Conservation (phyloP, 139 green algal genomes). For the Desmodesmus armatus region DNA sequence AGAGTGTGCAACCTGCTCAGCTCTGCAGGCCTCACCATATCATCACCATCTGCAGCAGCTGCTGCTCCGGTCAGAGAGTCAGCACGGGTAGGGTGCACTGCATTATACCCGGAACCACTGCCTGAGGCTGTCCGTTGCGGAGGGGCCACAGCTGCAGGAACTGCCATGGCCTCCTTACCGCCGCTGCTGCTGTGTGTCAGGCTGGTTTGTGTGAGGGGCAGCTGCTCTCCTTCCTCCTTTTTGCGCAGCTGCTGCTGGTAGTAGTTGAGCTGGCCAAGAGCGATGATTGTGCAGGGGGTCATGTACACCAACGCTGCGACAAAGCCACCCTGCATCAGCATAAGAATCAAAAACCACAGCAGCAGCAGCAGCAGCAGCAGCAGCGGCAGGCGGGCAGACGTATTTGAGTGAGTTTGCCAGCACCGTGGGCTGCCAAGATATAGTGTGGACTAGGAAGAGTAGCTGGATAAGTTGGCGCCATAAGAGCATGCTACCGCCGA, state of each 20-base stretch:
- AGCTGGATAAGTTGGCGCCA: too few relatives aligned
- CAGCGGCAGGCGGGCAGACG: too few relatives aligned
- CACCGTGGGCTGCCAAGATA: too few relatives aligned
- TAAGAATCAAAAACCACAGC: neutral
- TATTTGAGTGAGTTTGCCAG: too few relatives aligned
- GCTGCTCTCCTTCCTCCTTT: neutral
- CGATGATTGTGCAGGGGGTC: conserved; percentile 2
- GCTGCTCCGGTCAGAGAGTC: neutral
- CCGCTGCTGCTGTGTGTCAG: neutral
- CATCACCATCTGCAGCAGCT: neutral
- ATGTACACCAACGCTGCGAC: conserved; percentile 25
- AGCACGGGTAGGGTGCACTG: too few relatives aligned
- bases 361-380: neutral
- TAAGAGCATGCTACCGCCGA: too few relatives aligned
- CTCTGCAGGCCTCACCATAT: neutral
- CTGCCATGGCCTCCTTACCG: neutral
- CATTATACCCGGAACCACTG: neutral
- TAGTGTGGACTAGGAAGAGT: too few relatives aligned
- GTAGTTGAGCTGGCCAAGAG: neutral
- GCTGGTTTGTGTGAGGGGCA: neutral
- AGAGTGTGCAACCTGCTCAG: neutral
- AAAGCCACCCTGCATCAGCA: conserved; percentile 26
- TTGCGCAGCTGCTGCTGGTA: neutral
- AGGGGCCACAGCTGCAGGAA: neutral
- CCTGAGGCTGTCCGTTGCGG: neutral